Percentiles rank a stretch among this genome's conserved stretches.
Conservation (phyloP, 306 rosid genomes). For the Dryas alaskensis region DNA sequence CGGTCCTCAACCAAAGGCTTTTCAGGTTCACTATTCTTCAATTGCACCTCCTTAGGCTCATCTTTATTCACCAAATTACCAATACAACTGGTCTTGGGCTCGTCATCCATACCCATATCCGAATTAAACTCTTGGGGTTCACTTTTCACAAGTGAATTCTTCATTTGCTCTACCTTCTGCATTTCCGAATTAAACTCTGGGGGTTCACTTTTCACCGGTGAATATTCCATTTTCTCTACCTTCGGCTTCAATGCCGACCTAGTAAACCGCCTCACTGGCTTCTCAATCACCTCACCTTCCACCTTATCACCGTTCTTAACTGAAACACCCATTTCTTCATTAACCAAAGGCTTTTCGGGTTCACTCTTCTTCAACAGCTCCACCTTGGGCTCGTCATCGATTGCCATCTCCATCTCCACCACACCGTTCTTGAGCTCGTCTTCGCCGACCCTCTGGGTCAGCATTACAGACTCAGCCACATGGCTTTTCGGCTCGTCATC, state of each 20-base stretch:
- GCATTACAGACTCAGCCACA: conserved; percentile 18
- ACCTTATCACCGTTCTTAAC: conserved; percentile 1
- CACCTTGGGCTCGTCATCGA: conserved; percentile 19
- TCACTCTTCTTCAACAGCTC: not conserved
- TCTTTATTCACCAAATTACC: too few species aligned
- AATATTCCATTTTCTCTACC: conserved; percentile 1
- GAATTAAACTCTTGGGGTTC: not conserved
- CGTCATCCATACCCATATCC: not conserved
- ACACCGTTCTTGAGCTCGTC: conserved; percentile 26
- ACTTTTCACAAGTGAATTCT: not conserved
- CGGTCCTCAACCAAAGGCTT: conserved; percentile 3
- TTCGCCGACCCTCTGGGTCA: not conserved
- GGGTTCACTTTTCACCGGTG: too few species aligned
- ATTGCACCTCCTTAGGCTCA: not conserved
- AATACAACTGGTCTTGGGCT: too few species aligned
- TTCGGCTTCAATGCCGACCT: conserved; percentile 56
- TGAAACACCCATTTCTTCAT: not conserved
- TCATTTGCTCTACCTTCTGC: conserved; percentile 7
- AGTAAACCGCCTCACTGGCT: conserved; percentile 52
- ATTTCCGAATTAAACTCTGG: too few species aligned
- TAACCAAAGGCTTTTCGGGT: not conserved
- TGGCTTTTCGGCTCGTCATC: conserved; percentile 63
- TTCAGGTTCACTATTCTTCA: not conserved
- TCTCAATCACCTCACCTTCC: conserved; percentile 19
- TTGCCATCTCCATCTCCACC: conserved; percentile 6